A percentile compares a stretch with the other conserved stretches of the same genome.
phyloP scores from a whole-genome alignment of 2,329 filamentous ascomycete genomes.

The Chrysosporium queenslandicum region DNA sequence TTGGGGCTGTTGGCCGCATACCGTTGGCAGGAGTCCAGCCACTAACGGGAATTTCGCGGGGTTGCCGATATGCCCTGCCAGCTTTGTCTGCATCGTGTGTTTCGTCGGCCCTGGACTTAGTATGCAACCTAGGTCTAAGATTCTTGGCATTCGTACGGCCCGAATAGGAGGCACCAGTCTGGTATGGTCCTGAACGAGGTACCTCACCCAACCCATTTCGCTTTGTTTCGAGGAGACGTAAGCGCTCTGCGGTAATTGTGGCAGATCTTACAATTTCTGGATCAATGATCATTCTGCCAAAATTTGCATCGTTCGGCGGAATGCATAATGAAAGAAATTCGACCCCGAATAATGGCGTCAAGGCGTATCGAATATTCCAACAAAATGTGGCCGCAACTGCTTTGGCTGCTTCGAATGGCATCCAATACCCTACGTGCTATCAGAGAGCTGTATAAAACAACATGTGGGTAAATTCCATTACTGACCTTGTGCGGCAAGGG shows the following conservation, averaged over 20 bases:
- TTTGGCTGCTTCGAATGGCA: constrained; percentile 77
- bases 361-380: constrained; percentile 66
- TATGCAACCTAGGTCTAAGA: constrained; percentile 4
- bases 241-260: constrained; percentile 18
- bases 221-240: constrained; percentile 16
- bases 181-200: not conserved
- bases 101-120: not conserved
- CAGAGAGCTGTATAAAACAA: constrained; percentile 5
- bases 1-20: constrained; percentile 21
- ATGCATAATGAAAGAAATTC: constrained; percentile 67
- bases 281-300: constrained; percentile 18
- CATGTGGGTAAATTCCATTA: not conserved
- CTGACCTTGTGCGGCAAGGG: constrained; percentile 77
- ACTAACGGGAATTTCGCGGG: not conserved
- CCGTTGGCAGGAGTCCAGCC: constrained; percentile 34
- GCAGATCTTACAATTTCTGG: constrained; percentile 21
- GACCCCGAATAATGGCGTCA: constrained; percentile 84
- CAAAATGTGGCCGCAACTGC: constrained; percentile 88
- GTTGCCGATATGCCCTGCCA: not conserved
- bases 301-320: constrained; percentile 47
- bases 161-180: not conserved
- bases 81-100: constrained; percentile 1
- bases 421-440: constrained; percentile 75
- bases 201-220: not conserved
- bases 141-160: constrained; percentile 2